Evolutionary conservation across 2,329 filamentous ascomycete species (phyloP).

Genomic region (Aspergillus fijiensis): DNA sequence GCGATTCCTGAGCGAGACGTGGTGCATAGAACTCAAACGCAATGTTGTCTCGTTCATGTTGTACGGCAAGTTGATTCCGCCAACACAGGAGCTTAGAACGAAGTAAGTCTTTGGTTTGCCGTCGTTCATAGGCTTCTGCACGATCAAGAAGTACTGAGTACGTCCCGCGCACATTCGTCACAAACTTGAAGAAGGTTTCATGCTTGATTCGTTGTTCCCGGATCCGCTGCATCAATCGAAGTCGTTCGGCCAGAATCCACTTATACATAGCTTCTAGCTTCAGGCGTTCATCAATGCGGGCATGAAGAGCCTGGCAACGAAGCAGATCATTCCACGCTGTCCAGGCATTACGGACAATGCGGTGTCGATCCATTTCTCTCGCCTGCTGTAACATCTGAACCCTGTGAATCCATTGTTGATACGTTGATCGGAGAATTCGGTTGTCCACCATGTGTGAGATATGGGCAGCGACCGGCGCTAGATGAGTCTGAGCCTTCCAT

Average conservation of each 20-base stretch:
- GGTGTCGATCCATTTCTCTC: slow-evolving; percentile 50
- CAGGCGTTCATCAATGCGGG: slow-evolving; percentile 57
- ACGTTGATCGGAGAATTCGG: slow-evolving; percentile 47
- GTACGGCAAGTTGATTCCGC: slow-evolving; percentile 38
- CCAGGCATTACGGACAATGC: slow-evolving; percentile 58
- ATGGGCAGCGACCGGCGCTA: slow-evolving; percentile 43
- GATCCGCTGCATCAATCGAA: slow-evolving; percentile 40
- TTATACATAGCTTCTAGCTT: slow-evolving; percentile 58
- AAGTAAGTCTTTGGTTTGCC: slow-evolving; percentile 35
- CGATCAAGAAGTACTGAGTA: slow-evolving; percentile 39
- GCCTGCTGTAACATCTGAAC: slow-evolving; percentile 49
- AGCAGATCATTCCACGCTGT: slow-evolving; percentile 63
- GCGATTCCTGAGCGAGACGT: slow-evolving; percentile 41
- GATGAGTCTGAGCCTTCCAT: slow-evolving; percentile 44
- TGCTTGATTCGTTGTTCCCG: slow-evolving; percentile 42
- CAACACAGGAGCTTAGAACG: slow-evolving; percentile 38
- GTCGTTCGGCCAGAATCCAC: slow-evolving; percentile 58
- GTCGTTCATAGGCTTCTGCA: slow-evolving; percentile 37
- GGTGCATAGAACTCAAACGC: slow-evolving; percentile 47
- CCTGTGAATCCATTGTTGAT: slow-evolving; percentile 53
- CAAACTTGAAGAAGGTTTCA: slow-evolving; percentile 41
- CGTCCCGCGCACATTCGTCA: slow-evolving; percentile 38
- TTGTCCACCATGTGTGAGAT: slow-evolving; percentile 47
- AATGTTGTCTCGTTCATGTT: slow-evolving; percentile 42
- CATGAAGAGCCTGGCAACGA: slow-evolving; percentile 53